Base-by-base conservation (phyloP, 768 basidiomycete genomes). In the Coprinopsis marcescibilis region DNA sequence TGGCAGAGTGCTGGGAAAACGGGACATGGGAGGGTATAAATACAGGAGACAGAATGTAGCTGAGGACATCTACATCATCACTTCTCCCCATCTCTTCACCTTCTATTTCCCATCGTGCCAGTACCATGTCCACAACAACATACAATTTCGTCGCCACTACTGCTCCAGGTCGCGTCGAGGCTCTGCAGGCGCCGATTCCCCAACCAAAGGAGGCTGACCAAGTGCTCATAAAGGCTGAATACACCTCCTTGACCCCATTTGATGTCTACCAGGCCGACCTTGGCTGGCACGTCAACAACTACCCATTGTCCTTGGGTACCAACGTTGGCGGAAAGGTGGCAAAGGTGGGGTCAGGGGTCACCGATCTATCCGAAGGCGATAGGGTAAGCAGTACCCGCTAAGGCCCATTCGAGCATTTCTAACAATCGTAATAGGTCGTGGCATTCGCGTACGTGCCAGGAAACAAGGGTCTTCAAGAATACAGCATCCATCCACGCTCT, bases 91-190 rank as follows among this genome's bases (percentile, higher is more conserved):
- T n/a, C n/a, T n/a, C n/a, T n/a, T n/a, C n/a, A n/a, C n/a, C n/a
- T n/a, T n/a, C n/a, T n/a, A n/a, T n/a, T n/a, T n/a, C n/a, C n/a
- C n/a, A n/a, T n/a, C n/a, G n/a, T n/a, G n/a, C n/a, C n/a, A n/a
- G n/a, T n/a, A n/a, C n/a, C n/a, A n/a, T n/a, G n/a, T n/a, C n/a
- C 35, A 67, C 66, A 63, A 38, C 65, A 42, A 71, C 62, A 1
- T 74, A 77, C 51, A 64, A 56, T 8, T 75, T 69, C 8, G 60
- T 76, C 37, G 75, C 70, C 6, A 60, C 65, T 4, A 63, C 58
- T 5, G 52, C 67, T 26, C 55, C 61, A 45, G 66, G 69, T 4
- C 54, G 59, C 3, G 50, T 72, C 27, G 67, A 69, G 19, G 63
- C 56, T 2, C 62, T 71, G 19, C 61, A 66, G 40, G 60, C 69